Evolutionary conservation across 2,329 filamentous ascomycete species (phyloP), one percentile per base, ranked within the genome.

Genomic region (Grosmannia clavigera): DNA sequence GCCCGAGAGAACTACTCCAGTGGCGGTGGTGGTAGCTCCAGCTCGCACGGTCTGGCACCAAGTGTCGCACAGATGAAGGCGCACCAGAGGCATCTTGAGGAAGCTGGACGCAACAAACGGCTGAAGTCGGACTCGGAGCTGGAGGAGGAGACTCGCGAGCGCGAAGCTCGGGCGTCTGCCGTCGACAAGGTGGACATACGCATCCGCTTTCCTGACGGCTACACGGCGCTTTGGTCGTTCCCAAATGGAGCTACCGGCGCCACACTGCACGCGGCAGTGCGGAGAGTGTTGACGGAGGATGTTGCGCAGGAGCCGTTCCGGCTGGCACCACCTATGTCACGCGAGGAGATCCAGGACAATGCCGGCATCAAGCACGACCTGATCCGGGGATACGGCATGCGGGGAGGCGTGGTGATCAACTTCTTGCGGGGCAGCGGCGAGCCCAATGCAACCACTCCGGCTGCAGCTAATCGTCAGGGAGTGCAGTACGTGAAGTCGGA

Each of bases 171-270:
- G 64, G 75, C 91, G 1, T 80, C 85, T 5, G 79, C 81, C 5
- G 79, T 92, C 62, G 83, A 81, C 57, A 81, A 82, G 38, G 81
- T 95, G 38, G 80, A 83, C 33, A 79, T 97, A 64, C 90, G 88
- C 64, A 81, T 96, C 56, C 87, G 92, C 31, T 92, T 96, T 66
- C 92, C 92, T 0, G 92, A 97, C 69, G 88, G 92, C 66, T 88
- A 85, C 61, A 84, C 86, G 58, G 83, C 91, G 38, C 83, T 90
- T 58, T 86, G 86, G 74, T 80, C 78, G n/a, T 84, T 95, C 65
- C 80, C 78, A 1, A 82, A 83, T 25, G 70, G 76, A 1, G 86
- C 92, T 58, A 90, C 88, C 0, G 87, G 86, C 1, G 77, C 80
- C 3, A 80, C 82, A 57, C 76, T 99, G 1, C 90, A 97, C 72